Base-by-base conservation (phyloP, 108 stramenopile species). In the Bacterosira constricta region DNA sequence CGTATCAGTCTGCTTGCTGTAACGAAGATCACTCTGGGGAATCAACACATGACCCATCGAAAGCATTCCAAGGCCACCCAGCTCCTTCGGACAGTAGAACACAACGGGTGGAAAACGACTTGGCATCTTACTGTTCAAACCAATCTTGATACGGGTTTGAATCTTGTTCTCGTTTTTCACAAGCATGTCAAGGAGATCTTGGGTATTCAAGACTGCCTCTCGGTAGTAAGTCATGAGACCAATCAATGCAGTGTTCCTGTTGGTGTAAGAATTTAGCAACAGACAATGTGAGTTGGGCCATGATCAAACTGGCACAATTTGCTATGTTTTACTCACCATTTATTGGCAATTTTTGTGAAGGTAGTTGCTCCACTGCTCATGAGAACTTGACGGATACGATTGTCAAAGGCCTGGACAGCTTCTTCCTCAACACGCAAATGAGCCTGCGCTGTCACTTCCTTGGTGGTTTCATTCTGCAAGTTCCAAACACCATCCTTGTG, bases 161-260 rank as follows among this genome's bases (percentile, higher is more conserved):
- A 99, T 98, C 83, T 99, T 99, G 83, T 98, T 99, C 75, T 99
- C 99, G 73, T 98, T 98, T 85, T 98, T 99, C 26, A 98, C 97
- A 47, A 98, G 90, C 47, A 98, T 66, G 75, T 98, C 97, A 59
- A 98, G 92, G 5, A 98, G 85, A 73, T 99, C 97, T 79, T 97
- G 97, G 15, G 98, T 99, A 64, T 97, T 96, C 65, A 99, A 66
- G n/a, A 99, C 99, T 15, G 99, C 99, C 84, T 99, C 99, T 13
- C 99, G 86, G 81, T 96, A 99, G 71, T 98, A 98, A 2, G 97
- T 97, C 99, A 99, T 99, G 36, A 99, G 90, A 7, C 95, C 93
- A 77, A 99, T 97, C 63, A 97, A 69, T 7, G 93, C 95, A 18
- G 97, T 95, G 77, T 98, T 98, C n/a, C n/a, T n/a, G n/a, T n/a